Evolutionary conservation across 2,329 filamentous ascomycete genomes (phyloP), one percentile per base, ranked within the genome.

Genomic region (Apiospora koreana): DNA sequence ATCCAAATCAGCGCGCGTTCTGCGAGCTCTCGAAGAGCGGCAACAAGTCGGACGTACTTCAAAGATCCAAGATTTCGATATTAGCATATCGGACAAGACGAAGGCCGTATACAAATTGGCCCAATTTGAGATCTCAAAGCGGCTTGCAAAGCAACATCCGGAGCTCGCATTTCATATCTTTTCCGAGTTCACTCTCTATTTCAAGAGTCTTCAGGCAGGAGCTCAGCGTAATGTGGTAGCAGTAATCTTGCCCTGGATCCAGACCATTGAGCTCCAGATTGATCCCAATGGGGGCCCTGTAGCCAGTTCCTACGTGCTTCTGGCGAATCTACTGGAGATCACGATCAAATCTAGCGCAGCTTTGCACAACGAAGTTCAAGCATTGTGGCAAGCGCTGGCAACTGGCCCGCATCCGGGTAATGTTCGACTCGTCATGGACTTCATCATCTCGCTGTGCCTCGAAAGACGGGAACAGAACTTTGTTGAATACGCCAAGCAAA

Each of bases 11-110:
- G 93, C 93, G 0, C 89, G 91, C 66, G 85, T 98, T 42, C 85
- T 99, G 16, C 89, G 94, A 50, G 91, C 90, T 0, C 84, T 98
- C 1, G 96, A 98, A 80, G 91, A 94, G 74, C 89, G 94, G 31
- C 93, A 96, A 74, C 89, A 92, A 73, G 92, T 79, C 69, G 82
- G 82, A 2, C 85, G 93, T 74, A 96, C 90, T 73, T 97, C 95
- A 1, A 97, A 97, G 78, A 90, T 99, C 8, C 94, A 97, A 78
- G 96, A 99, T 79, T 97, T 98, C 71, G 96, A 99, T 77, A 98
- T 99, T 76, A 98, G 95, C 79, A 96, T 99, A 70, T 97, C 95
- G 0, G 97, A 99, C 82, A 98, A 98, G 82, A 99, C 97, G 0
- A 97, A 97, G 74, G 95, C 95, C 0, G 95, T 99, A 2, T 99